Evolutionary conservation across 73 alveolate species (phyloP), one percentile per base, ranked within the genome.

Genomic region (Symbiodinium natans): DNA sequence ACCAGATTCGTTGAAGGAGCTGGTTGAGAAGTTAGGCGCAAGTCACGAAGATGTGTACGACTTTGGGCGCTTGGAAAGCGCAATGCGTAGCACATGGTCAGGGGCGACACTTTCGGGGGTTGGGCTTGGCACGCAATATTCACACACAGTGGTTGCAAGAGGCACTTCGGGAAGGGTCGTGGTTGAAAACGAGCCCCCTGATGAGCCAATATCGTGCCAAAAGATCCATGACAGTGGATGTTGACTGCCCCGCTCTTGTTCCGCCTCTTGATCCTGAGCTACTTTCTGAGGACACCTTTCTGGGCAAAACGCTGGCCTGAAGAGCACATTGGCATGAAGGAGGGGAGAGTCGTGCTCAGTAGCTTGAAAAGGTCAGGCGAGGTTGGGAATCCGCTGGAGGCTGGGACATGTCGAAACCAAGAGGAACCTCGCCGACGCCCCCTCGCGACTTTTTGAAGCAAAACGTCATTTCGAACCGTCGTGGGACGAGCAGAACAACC

Each of bases 401-500:
- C 41, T 86, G 43, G 15, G 93, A 9, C 93, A 86, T 41, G 41
- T 86, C n/a, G 93, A 86, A 29, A 52, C 75, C 29, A 46, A 74
- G 38, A 38, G 93, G 1, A 86, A 86, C n/a, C 46, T 63, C 5
- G 94, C 94, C 33, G 94, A 87, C 33, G 41, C 27, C 23, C 94
- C 94, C 0, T 87, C 94, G 3, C 43, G 94, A 56, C 27, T 31
- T 41, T 56, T 42, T 39, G 85, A 87, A 2, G 0, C 33, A 48
- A 15, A 15, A 0, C 48, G 11, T 73, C 42, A n/a, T 43, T 1
- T 46, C 43, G 42, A 25, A n/a, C 82, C 77, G 29, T 33, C 73
- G 17, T 36, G 84, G 33, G 31, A 19, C 33, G 74, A 56, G 25
- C 33, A 19, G 74, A 56, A 56, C 2, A 56, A 8, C 11, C 15